Conservation (phyloP, 1,284 basidiomycete genomes). For the Neolentinus lepideus region DNA sequence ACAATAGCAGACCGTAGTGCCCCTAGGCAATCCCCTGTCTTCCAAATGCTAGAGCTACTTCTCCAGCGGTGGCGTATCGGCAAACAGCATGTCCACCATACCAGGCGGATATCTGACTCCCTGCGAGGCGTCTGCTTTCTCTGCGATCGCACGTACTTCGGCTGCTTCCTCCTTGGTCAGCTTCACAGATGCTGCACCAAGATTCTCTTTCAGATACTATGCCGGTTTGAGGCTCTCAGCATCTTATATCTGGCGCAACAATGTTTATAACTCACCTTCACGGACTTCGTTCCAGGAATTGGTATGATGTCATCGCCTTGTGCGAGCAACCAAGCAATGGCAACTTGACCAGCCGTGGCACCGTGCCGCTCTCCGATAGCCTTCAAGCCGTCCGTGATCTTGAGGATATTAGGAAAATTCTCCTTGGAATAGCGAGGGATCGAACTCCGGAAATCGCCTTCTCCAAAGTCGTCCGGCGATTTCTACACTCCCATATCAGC, state of each 20-base stretch:
- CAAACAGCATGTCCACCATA: too few species aligned
- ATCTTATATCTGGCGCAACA: not conserved
- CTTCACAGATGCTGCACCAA: constrained; percentile 18
- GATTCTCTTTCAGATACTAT: constrained; percentile 28
- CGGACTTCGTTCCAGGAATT: constrained; percentile 29
- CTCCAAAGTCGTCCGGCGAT: constrained; percentile 42
- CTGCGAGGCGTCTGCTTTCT: constrained; percentile 12
- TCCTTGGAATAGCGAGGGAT: too few species aligned
- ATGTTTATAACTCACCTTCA: constrained; percentile 6
- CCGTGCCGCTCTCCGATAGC: constrained; percentile 26
- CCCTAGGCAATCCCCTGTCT: too few species aligned
- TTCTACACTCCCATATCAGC: constrained; percentile 20
- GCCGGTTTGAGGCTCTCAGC: not conserved
- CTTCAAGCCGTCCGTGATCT: constrained; percentile 29
- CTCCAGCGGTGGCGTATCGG: too few species aligned
- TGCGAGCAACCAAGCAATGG: constrained; percentile 42
- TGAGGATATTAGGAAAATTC: constrained; percentile 39
- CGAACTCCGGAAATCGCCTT: constrained; percentile 34
- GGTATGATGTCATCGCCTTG: constrained; percentile 33
- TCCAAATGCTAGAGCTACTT: too few species aligned
- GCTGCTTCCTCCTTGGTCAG: constrained; percentile 20
- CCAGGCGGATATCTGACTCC: too few species aligned
- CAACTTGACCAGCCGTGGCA: constrained; percentile 35
- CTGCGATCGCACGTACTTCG: constrained; percentile 19
- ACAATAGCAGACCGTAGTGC: too few species aligned